phyloP scores from a whole-genome alignment of 1,284 basidiomycete species.

The Rhodotorula sp. region DNA sequence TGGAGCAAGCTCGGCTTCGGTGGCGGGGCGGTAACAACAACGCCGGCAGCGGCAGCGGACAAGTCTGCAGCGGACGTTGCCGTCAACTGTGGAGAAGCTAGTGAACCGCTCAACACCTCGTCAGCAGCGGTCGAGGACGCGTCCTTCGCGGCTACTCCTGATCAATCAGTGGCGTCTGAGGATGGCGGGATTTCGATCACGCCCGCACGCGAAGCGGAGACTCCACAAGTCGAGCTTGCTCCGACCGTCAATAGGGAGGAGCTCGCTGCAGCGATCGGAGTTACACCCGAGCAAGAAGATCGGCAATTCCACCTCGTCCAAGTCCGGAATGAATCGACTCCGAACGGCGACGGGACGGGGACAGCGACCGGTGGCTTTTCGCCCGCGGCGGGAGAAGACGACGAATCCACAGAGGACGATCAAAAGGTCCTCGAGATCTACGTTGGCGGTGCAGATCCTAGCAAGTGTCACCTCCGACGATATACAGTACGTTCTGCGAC shows the following conservation, averaged over 20 bases:
- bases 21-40: neutral
- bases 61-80: neutral
- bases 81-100: neutral
- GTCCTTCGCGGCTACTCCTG: no score
- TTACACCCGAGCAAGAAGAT: neutral
- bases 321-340: neutral
- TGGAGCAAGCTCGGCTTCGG: neutral
- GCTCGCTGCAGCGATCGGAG: conserved; percentile 27
- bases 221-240: conserved; percentile 25
- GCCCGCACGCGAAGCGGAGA: neutral
- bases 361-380: neutral
- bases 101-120: no score
- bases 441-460: conserved; percentile 6
- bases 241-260: conserved; percentile 19
- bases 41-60: neutral
- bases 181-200: no score
- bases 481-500: conserved; percentile 9
- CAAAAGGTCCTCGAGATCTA: neutral
- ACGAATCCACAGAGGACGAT: neutral
- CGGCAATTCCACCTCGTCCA: neutral
- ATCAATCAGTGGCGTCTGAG: no score
- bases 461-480: neutral
- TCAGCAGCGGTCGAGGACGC: no score
- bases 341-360: neutral
- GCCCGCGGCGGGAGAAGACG: no score